Conservation (phyloP, 176 grass and related monocot species). For the Triticum dicoccoides region DNA sequence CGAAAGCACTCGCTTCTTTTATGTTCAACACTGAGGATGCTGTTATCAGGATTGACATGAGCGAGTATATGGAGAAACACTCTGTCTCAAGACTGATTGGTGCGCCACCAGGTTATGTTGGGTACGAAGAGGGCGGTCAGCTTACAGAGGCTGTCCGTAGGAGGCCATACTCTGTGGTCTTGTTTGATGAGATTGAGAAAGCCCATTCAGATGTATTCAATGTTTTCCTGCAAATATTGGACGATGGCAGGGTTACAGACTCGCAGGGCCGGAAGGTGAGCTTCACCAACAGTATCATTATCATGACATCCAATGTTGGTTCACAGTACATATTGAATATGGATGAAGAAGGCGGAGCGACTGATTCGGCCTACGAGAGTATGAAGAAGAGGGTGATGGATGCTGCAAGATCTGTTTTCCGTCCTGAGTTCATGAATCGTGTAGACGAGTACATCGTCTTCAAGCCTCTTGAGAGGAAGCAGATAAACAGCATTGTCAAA, state of each 20-base stretch:
- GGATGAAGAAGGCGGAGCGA: conserved; percentile 61
- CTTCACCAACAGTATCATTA: conserved; percentile 88
- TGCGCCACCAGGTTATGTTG: conserved; percentile 91
- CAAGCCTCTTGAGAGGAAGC: conserved; percentile 74
- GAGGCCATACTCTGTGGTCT: conserved; percentile 79
- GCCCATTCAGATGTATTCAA: conserved; percentile 98
- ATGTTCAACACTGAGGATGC: conserved; percentile 99
- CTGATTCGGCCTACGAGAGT: conserved; percentile 64
- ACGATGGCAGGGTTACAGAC: conserved; percentile 93
- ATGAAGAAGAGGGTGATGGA: conserved; percentile 98
- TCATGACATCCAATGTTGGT: conserved; percentile 98
- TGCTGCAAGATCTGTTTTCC: conserved; percentile 88
- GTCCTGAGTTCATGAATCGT: conserved; percentile 97
- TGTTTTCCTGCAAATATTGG: conserved; percentile 93
- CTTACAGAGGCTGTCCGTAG: conserved; percentile 83
- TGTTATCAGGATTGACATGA: conserved; percentile 99
- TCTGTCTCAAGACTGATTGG: conserved; percentile 95
- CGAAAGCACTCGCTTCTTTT: conserved; percentile 87
- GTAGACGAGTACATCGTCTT: conserved; percentile 97
- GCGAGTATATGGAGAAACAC: conserved; percentile 99
- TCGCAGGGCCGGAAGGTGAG: conserved; percentile 91
- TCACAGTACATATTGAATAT: conserved; percentile 97
- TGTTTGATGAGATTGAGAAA: conserved; percentile 99
- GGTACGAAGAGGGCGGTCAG: conserved; percentile 98
- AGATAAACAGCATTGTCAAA: conserved; percentile 84